Evolutionary conservation across 148 eudicot species (phyloP).

Genomic region (Mesembryanthemum crystallinum): DNA sequence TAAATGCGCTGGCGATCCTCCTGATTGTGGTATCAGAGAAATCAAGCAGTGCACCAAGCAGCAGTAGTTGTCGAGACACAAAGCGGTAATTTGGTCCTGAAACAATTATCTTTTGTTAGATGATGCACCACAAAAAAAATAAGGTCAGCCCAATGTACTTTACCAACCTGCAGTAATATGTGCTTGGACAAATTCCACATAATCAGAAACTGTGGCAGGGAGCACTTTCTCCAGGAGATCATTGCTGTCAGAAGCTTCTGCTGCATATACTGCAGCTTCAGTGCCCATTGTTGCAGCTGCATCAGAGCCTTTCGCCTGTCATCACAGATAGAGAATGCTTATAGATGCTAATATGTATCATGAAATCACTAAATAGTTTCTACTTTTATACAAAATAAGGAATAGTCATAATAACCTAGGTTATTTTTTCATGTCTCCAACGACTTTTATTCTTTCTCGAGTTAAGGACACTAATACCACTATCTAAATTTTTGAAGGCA

Average conservation of each 20-base stretch:
- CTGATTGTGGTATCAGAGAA: conserved; percentile 81
- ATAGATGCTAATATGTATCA: neutral
- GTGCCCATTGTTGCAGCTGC: conserved; percentile 85
- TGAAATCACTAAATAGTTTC: neutral
- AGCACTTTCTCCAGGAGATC: conserved; percentile 86
- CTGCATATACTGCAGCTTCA: conserved; percentile 94
- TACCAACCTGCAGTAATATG: conserved; percentile 81
- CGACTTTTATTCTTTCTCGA: too few species aligned
- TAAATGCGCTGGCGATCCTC: conserved; percentile 67
- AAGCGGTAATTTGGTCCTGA: conserved; percentile 76
- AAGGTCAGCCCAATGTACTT: conserved; percentile 5
- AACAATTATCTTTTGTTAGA: conserved; percentile 20
- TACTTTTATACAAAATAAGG: too few species aligned
- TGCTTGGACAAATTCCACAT: conserved; percentile 71
- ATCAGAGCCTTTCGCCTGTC: conserved; percentile 88
- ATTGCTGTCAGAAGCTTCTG: conserved; percentile 81
- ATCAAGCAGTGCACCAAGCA: conserved; percentile 88
- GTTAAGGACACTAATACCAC: too few species aligned
- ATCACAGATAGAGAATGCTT: neutral
- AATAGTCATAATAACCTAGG: too few species aligned
- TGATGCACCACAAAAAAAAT: conserved; percentile 3
- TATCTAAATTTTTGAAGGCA: too few species aligned
- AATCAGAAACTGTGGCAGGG: conserved; percentile 73
- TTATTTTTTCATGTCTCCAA: too few species aligned
- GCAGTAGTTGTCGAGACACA: conserved; percentile 74